phyloP scores from a whole-genome alignment of 1,284 basidiomycete genomes.

The Athelia sp. region DNA sequence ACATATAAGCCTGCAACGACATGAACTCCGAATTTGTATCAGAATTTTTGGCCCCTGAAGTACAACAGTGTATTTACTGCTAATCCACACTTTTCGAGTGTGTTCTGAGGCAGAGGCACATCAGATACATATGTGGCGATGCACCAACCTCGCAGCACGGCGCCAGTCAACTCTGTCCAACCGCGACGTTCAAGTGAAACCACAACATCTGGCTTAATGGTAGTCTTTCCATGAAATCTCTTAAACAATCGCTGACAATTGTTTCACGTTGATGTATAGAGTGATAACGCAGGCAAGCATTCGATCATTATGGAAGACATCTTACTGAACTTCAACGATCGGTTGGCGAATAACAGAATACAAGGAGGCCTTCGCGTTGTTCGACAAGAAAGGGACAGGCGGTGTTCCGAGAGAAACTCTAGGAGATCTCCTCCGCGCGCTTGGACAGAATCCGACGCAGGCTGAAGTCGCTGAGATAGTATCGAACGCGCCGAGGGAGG shows the following conservation, averaged over 20 bases:
- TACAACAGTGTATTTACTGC: no score
- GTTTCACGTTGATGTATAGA: constrained; percentile 28
- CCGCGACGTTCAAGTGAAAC: no score
- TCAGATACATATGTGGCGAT: no score
- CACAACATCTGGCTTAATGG: neutral
- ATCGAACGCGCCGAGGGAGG: constrained; percentile 67
- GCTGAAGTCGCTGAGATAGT: constrained; percentile 89
- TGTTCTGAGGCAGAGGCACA: no score
- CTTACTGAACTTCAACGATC: constrained; percentile 1
- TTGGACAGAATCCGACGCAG: constrained; percentile 98
- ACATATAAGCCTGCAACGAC: constrained; percentile 39
- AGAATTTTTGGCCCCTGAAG: no score
- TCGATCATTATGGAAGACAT: constrained; percentile 1
- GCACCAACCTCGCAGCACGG: no score
- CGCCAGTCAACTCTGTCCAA: no score
- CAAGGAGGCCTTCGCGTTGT: constrained; percentile 96
- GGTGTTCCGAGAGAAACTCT: constrained; percentile 84
- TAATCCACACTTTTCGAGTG: no score
- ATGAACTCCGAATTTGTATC: no score
- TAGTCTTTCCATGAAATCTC: neutral
- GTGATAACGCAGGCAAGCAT: constrained; percentile 56
- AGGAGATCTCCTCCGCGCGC: constrained; percentile 91
- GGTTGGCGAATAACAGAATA: constrained; percentile 55
- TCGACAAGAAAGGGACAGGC: constrained; percentile 95
- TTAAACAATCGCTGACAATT: neutral